A percentile compares a stretch with the other conserved stretches of the same genome.
Conservation (phyloP, 2,329 filamentous ascomycete genomes). For the Microdochium nivale region DNA sequence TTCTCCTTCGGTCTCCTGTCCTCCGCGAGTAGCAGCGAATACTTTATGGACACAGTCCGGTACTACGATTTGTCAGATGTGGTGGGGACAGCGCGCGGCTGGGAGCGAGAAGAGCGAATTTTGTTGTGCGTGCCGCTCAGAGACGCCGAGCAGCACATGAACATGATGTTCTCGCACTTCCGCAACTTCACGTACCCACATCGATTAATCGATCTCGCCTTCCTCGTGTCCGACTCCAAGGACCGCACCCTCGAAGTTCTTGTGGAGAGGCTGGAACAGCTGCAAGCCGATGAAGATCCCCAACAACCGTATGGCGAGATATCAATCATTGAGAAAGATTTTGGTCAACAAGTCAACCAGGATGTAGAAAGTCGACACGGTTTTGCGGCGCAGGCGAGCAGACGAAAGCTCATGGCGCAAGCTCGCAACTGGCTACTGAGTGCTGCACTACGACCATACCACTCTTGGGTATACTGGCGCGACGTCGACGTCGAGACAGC, state of each 20-base stretch:
- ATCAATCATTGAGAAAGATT: conserved; percentile 97
- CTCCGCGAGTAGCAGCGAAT: conserved; percentile 44
- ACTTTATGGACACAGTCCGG: conserved; percentile 86
- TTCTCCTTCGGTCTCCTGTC: conserved; percentile 65
- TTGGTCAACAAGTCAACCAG: conserved; percentile 95
- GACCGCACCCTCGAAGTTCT: conserved; percentile 77
- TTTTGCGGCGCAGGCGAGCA: conserved; percentile 88
- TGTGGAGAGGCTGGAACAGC: conserved; percentile 62
- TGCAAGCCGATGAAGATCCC: conserved; percentile 73
- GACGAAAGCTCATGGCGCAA: conserved; percentile 95
- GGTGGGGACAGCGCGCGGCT: conserved; percentile 83
- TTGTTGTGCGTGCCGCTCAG: conserved; percentile 88
- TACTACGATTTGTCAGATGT: conserved; percentile 95
- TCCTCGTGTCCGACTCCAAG: conserved; percentile 94
- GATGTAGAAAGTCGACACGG: conserved; percentile 96
- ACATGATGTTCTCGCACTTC: conserved; percentile 98
- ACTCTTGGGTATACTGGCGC: conserved; percentile 99
- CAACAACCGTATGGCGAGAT: conserved; percentile 89
- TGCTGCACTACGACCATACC: conserved; percentile 83
- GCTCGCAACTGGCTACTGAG: conserved; percentile 95
- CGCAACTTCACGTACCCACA: conserved; percentile 96
- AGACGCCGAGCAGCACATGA: conserved; percentile 83
- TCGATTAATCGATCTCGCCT: conserved; percentile 90
- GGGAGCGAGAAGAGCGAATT: conserved; percentile 94
- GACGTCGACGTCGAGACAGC: conserved; percentile 98